Percentiles rank a stretch among this genome's conserved stretches.
These are phyloP conservation scores for Nigrograna mackinnonii DNA, from an alignment of 2,329 filamentous ascomycete species.

Conservation along the genomic window DNA sequence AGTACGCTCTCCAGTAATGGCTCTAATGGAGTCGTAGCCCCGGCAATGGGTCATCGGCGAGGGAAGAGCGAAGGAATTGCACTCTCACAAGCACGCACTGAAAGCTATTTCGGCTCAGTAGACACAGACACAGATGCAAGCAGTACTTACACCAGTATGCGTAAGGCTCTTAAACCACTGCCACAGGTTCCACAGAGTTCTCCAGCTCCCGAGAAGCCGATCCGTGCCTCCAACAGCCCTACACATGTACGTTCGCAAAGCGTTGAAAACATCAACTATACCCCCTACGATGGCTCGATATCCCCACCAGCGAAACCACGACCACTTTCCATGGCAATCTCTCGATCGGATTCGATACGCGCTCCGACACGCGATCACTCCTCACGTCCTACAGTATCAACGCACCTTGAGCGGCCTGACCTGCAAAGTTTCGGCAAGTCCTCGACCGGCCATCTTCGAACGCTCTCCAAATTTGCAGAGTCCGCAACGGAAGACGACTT, in stretches of 20 bases:
- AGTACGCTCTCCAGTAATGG: conserved; percentile 73
- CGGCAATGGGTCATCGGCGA: conserved; percentile 65
- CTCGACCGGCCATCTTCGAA: conserved; percentile 85
- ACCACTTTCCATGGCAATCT: conserved; percentile 46
- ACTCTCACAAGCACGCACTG: conserved; percentile 55
- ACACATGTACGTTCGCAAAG: conserved; percentile 38
- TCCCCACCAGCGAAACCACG: conserved; percentile 47
- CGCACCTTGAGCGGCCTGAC: conserved; percentile 55
- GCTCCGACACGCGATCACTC: conserved; percentile 39
- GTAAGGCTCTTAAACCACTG: conserved; percentile 71
- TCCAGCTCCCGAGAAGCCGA: conserved; percentile 28
- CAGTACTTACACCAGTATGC: conserved; percentile 70
- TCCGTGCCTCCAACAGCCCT: conserved; percentile 16
- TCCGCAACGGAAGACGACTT: conserved; percentile 79
- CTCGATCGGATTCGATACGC: conserved; percentile 41
- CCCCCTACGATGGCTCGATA: conserved; percentile 53
- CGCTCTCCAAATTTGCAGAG: conserved; percentile 81
- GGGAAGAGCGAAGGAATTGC: conserved; percentile 73
- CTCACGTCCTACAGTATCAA: conserved; percentile 26
- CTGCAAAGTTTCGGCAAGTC: conserved; percentile 83
- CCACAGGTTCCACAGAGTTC: conserved; percentile 35
- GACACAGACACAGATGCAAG: conserved; percentile 56
- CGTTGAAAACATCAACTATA: conserved; percentile 42
- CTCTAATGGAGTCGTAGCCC: conserved; percentile 60
- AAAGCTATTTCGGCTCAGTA: conserved; percentile 48